Evolutionary conservation across 371 early-diverging fungal genomes (phyloP), one percentile per base, ranked within the genome.

Genomic region (Haplosporangium sp.): DNA sequence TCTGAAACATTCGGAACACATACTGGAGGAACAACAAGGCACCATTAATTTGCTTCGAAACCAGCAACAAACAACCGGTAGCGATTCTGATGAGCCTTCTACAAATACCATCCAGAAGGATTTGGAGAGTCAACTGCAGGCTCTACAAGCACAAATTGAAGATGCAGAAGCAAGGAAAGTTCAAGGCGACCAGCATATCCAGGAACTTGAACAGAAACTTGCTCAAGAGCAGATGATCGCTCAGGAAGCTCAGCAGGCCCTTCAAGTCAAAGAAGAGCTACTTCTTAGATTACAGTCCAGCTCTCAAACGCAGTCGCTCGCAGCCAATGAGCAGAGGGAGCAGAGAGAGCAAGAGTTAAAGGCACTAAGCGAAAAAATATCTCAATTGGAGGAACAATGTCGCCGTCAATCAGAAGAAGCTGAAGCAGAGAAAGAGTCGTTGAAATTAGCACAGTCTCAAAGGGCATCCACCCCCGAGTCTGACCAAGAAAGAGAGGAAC

Each of bases 1-100:
- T 1, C 55, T 88, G 20, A 85, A 83, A 58, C 88, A 88, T 61
- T 85, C 89, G 0, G 85, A 87, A 48, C 82, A 79, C 50, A 84
- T 84, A 0, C 73, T 86, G 56, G 85, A 88, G 47, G 89, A 89
- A 63, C 89, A 89, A 47, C 85, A 87, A 35, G 83, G 70, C 20
- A 44, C 61, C 4, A 52, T 78, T 19, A 71, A 67, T 17, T 45
- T 44, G 0, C 60, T 77, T 40, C 67, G 78, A 35, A 69, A 69
- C 10, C 68, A 72, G 11, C 52, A 65, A 38, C 69, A 69, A 19
- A 39, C 19, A 13, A 27, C 38, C n/a, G 52, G 53, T 9, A 40
- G 60, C 38, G 59, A 45, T 38, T 64, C 74, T 9, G 67, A 63
- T 2, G 61, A 50, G 9, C 37, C 68, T 7, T 55, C 67, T 35